A percentile compares a stretch with the other conserved stretches of the same genome.
These are phyloP conservation scores for Cicer bijugum DNA, from an alignment of 306 rosid genomes.

Conservation along the genomic window DNA sequence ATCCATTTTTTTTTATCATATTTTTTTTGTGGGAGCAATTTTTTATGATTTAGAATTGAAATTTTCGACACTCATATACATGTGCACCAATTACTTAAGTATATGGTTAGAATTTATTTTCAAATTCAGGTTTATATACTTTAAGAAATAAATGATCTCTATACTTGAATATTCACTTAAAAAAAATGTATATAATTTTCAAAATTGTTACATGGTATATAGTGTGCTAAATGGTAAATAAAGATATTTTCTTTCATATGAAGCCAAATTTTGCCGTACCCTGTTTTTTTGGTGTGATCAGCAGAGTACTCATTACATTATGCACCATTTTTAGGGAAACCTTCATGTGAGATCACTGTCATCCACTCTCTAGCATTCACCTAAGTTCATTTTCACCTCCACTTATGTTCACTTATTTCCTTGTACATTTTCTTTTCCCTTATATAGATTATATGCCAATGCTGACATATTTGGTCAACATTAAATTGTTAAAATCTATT, in stretches of 20 bases:
- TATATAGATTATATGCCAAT: constrained; percentile 36
- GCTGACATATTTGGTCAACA: constrained; percentile 44
- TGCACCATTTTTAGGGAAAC: constrained; percentile 40
- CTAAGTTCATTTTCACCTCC: constrained; percentile 40
- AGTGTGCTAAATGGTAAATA: neutral
- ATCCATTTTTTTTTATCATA: no score
- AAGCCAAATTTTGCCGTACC: constrained; percentile 46
- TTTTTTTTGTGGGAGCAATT: no score
- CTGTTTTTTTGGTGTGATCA: constrained; percentile 40
- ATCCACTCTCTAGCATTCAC: constrained; percentile 50
- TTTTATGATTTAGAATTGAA: no score
- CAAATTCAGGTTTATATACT: no score
- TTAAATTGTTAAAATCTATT: constrained; percentile 35
- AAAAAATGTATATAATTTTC: neutral
- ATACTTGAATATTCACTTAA: no score
- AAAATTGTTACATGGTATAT: neutral
- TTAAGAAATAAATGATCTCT: no score
- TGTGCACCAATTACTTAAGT: no score
- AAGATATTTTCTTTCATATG: constrained; percentile 12
- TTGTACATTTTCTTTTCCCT: constrained; percentile 36
- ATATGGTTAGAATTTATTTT: no score
- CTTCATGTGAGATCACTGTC: constrained; percentile 69
- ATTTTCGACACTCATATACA: no score
- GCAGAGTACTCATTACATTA: constrained; percentile 32
- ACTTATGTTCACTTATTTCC: constrained; percentile 37